phyloP scores from a whole-genome alignment of 257 asterid genomes.

The Ajuga chamaepitys region DNA sequence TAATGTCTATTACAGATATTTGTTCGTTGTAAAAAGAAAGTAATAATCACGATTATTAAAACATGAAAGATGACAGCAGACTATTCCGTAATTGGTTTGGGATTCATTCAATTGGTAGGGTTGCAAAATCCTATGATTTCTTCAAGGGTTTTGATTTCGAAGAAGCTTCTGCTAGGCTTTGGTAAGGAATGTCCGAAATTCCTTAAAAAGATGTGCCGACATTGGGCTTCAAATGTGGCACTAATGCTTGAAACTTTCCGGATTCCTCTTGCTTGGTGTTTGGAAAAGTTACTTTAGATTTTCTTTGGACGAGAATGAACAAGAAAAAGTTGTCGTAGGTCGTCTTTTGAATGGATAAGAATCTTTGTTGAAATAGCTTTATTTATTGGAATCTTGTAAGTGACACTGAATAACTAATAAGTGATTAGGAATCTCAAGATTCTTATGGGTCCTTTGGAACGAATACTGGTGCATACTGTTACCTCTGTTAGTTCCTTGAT shows the following conservation, averaged over 20 bases:
- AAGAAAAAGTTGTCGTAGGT: background rate
- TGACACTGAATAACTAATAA: background rate
- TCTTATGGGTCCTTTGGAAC: background rate
- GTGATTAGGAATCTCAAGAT: background rate
- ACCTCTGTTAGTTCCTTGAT: background rate
- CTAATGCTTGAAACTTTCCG: background rate
- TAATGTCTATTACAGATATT: background rate
- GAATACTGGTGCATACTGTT: background rate
- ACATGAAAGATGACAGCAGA: background rate
- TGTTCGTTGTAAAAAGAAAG: background rate
- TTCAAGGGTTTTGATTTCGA: background rate
- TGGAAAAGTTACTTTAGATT: background rate
- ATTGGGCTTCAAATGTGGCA: background rate
- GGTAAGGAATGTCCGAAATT: background rate
- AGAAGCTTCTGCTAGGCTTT: background rate
- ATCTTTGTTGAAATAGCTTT: background rate
- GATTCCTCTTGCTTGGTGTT: background rate
- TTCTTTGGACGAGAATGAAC: no score
- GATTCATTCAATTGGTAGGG: background rate
- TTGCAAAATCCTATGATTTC: background rate
- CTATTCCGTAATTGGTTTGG: background rate
- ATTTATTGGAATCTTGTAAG: background rate
- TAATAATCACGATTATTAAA: background rate
- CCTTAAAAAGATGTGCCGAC: background rate
- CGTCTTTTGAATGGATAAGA: constrained; percentile 4